Evolutionary conservation across 2,329 filamentous ascomycete species (phyloP).

Genomic region (Aspergillus japonicus): DNA sequence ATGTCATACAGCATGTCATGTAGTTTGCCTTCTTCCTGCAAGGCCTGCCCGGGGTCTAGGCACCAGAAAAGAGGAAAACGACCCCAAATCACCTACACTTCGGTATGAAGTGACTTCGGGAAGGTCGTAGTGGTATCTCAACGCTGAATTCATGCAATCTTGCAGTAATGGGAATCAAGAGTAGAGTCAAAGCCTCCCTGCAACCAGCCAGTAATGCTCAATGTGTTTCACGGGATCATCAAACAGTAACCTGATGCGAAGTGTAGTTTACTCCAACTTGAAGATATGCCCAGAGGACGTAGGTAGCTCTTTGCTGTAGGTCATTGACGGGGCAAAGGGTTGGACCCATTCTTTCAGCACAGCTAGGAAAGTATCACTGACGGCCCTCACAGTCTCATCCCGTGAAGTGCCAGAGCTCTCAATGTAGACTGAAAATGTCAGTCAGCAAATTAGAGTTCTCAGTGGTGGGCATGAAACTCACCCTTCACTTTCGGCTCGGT

Average conservation of each 20-base stretch:
- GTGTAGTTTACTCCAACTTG: slow-evolving; percentile 17
- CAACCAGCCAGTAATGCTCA: slow-evolving; percentile 9
- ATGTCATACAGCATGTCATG: background rate
- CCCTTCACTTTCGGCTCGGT: slow-evolving; percentile 68
- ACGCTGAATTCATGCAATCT: slow-evolving; percentile 6
- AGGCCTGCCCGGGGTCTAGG: background rate
- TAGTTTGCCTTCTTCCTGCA: background rate
- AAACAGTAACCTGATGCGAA: slow-evolving; percentile 10
- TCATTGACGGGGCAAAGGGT: slow-evolving; percentile 40
- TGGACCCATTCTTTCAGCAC: slow-evolving; percentile 41
- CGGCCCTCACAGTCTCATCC: slow-evolving; percentile 35
- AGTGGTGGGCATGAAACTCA: slow-evolving; percentile 28
- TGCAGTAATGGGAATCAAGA: slow-evolving; percentile 4
- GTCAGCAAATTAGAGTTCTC: background rate
- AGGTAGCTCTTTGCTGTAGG: slow-evolving; percentile 32
- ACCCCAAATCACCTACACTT: background rate
- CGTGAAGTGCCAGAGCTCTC: slow-evolving; percentile 40
- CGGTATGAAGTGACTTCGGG: background rate
- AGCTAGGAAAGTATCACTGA: slow-evolving; percentile 38
- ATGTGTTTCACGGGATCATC: slow-evolving; percentile 1
- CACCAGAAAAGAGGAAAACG: background rate
- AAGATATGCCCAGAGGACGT: slow-evolving; percentile 41
- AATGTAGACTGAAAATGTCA: slow-evolving; percentile 39
- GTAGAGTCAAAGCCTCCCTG: background rate
- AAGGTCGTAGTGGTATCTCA: slow-evolving; percentile 3